A percentile compares a stretch with the other conserved stretches of the same genome.
These are phyloP conservation scores for Nothophoma quercina DNA, from an alignment of 2,329 filamentous ascomycete species.

Conservation along the genomic window DNA sequence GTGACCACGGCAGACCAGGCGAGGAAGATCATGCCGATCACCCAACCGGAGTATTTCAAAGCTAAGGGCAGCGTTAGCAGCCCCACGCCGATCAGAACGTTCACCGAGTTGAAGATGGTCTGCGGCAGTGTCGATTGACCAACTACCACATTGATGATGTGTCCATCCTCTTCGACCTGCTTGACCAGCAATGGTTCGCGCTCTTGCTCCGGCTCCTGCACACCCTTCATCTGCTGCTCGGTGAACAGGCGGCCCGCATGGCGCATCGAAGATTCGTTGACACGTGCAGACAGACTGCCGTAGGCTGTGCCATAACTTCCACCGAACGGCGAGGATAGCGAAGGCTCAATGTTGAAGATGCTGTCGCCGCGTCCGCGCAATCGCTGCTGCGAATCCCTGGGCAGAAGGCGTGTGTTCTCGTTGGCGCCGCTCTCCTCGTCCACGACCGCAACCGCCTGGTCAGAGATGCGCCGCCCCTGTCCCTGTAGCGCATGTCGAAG, in stretches of 20 bases:
- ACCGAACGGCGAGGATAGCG: slow-evolving; percentile 71
- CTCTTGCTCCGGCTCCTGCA: slow-evolving; percentile 54
- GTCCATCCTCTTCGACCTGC: slow-evolving; percentile 83
- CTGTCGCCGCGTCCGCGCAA: slow-evolving; percentile 50
- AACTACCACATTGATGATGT: slow-evolving; percentile 82
- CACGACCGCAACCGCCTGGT: slow-evolving; percentile 47
- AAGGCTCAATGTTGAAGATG: slow-evolving; percentile 59
- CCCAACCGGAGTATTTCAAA: slow-evolving; percentile 86
- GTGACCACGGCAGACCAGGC: slow-evolving; percentile 78
- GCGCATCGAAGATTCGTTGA: slow-evolving; percentile 64
- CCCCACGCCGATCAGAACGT: slow-evolving; percentile 89
- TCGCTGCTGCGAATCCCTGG: slow-evolving; percentile 36
- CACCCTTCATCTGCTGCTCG: slow-evolving; percentile 55
- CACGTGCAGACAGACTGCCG: slow-evolving; percentile 64
- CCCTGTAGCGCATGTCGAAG: slow-evolving; percentile 51
- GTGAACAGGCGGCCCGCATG: slow-evolving; percentile 62
- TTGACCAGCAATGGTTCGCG: slow-evolving; percentile 83
- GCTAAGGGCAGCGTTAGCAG: slow-evolving; percentile 88
- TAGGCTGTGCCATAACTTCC: slow-evolving; percentile 74
- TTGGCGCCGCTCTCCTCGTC: slow-evolving; percentile 45
- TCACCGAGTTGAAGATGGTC: slow-evolving; percentile 96
- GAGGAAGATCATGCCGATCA: slow-evolving; percentile 80
- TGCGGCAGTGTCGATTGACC: slow-evolving; percentile 95
- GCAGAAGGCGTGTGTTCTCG: slow-evolving; percentile 42
- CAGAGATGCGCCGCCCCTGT: slow-evolving; percentile 47